Conservation (phyloP, 352 stramenopile species). For the Globisporangium polare region DNA sequence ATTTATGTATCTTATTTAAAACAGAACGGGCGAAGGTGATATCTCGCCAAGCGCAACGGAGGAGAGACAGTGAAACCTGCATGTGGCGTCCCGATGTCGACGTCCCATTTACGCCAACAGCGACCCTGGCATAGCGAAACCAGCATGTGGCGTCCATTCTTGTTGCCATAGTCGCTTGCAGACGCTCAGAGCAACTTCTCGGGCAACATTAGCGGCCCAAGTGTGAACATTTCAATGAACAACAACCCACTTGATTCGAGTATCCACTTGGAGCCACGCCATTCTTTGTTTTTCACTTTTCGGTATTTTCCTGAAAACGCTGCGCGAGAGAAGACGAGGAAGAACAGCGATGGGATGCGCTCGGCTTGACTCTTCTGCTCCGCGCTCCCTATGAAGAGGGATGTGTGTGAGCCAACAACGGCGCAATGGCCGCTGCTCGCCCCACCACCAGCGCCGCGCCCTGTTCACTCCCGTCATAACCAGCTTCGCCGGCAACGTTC, state of each 20-base stretch:
- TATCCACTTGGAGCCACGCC: not conserved
- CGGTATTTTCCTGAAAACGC: not conserved
- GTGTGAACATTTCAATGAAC: no score
- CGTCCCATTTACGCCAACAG: no score
- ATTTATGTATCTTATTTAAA: no score
- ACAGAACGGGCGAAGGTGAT: no score
- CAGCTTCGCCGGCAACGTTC: conserved; percentile 1
- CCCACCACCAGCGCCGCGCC: not conserved
- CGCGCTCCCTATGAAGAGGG: not conserved
- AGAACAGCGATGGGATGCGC: not conserved
- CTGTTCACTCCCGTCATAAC: not conserved
- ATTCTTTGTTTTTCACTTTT: not conserved
- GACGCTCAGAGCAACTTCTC: no score
- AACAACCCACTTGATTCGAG: not conserved
- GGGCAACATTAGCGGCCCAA: no score
- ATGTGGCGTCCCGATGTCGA: no score
- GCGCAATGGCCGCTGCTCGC: not conserved
- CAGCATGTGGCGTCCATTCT: no score
- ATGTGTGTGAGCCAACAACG: conserved; percentile 5
- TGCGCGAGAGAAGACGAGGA: conserved; percentile 1
- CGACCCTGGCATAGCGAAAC: no score
- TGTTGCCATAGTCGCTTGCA: no score
- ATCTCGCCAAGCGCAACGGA: no score
- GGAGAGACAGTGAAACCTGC: no score
- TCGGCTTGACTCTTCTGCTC: not conserved